Base-by-base conservation (phyloP, 306 rosid species). In the Prunus mira region DNA sequence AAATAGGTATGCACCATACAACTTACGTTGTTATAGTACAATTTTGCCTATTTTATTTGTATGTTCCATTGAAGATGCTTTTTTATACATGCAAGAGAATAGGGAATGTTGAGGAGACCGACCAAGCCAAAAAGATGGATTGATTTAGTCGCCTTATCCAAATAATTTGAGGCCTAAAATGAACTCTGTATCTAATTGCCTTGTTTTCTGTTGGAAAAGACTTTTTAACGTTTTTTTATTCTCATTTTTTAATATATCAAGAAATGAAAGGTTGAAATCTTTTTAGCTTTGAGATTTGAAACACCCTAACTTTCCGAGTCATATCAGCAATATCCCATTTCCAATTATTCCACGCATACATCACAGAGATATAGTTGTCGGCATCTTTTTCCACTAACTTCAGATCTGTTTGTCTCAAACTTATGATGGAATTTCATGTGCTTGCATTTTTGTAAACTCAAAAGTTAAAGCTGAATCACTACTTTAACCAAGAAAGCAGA, bases 341-440 rank as follows among this genome's bases (percentile, higher is more conserved):
- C 38, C 38, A 3, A 20, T 56, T 24, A 72, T 22, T 72, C 76
- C 28, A 4, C 20, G 1, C 61, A 60, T 20, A 32, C 76, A 57
- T 41, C 24, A 15, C 38, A 41, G 38, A n/a, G 51, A 32, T 15
- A 14, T 2, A 13, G 76, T 41, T 28, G 67, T 15, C 10, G 43
- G 12, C 43, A 72, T 57, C 76, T 47, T 47, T 72, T 57, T 28
- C 76, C 67, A 46, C 67, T 19, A 11, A 47, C 55, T 41, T 0
- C 56, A 9, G 8, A 24, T 57, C 24, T 57, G 5, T 22, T 43
- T 55, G 47, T 18, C 14, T 5, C 3, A 34, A 60, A 41, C 67
- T 72, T 72, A 72, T 57, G 18, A 41, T 22, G 76, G 20, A 7
- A 10, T 9, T 71, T 57, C 76, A 72, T 50, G 20, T 71, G 74